Conservation (phyloP, 441 rosid species). For the Pelargonium cotyledonis region DNA sequence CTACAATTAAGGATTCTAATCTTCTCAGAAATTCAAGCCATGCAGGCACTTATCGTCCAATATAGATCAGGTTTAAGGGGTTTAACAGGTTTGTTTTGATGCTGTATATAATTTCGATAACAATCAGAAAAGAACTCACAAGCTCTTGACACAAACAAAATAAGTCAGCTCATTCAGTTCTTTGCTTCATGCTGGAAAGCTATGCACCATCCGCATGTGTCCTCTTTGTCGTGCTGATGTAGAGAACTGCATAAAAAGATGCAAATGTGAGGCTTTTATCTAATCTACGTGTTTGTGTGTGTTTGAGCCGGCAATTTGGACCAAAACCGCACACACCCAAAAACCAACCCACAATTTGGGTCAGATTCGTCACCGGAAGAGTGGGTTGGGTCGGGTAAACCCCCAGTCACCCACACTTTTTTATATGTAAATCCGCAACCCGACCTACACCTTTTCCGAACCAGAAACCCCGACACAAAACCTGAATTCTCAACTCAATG, state of each 20-base stretch:
- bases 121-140: neutral
- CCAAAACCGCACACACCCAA: too few relatives aligned
- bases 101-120: neutral
- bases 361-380: too few relatives aligned
- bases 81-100: neutral
- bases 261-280: neutral
- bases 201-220: slow-evolving; percentile 60
- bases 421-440: too few relatives aligned
- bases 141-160: neutral
- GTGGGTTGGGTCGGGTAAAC: too few relatives aligned
- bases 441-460: too few relatives aligned
- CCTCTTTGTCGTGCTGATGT: slow-evolving; percentile 56
- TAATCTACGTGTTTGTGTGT: neutral
- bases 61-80: neutral
- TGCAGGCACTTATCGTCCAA: neutral
- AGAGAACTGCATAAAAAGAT: slow-evolving; percentile 47
- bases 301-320: too few relatives aligned
- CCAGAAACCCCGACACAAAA: too few relatives aligned
- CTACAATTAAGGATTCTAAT: too few relatives aligned
- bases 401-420: too few relatives aligned
- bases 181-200: neutral
- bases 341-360: neutral
- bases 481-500: too few relatives aligned
- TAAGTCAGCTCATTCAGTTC: neutral
- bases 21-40: neutral